Evolutionary conservation across 1,284 basidiomycete genomes (phyloP).

Genomic region (Cutaneotrichosporon curvatum): DNA sequence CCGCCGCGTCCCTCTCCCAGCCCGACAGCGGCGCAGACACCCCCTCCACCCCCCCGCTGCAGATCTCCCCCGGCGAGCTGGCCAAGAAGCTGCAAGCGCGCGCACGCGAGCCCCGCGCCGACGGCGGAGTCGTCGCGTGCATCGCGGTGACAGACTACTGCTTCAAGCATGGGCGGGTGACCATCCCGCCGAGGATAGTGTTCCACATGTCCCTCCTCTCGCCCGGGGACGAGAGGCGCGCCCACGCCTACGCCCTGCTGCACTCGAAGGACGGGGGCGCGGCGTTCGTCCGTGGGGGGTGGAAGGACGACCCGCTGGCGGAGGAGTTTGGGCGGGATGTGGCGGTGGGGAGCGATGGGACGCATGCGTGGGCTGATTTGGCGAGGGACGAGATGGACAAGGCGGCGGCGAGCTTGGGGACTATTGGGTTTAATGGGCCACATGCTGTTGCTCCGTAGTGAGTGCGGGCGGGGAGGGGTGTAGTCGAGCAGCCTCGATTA

Average conservation of each 20-base stretch:
- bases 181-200: constrained; percentile 57
- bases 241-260: constrained; percentile 23
- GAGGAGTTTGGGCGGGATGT: constrained; percentile 29
- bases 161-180: constrained; percentile 68
- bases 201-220: constrained; percentile 25
- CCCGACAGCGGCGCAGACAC: constrained; percentile 11
- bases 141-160: constrained; percentile 61
- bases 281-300: constrained; percentile 35
- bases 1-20: constrained; percentile 5
- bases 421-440: no score
- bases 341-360: constrained; percentile 17
- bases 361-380: constrained; percentile 25
- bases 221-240: constrained; percentile 16
- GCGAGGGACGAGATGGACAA: constrained; percentile 3
- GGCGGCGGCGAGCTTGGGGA: background rate
- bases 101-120: constrained; percentile 26
- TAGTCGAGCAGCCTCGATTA: no score
- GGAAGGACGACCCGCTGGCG: constrained; percentile 37
- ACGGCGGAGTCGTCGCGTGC: constrained; percentile 56
- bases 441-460: no score
- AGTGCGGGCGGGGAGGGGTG: no score
- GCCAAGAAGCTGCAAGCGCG: constrained; percentile 8
- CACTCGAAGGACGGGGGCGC: constrained; percentile 32
- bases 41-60: constrained; percentile 2
- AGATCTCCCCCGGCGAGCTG: constrained; percentile 5